Base-by-base conservation (phyloP, 768 basidiomycete genomes). In the Rhodocollybia butyracea region DNA sequence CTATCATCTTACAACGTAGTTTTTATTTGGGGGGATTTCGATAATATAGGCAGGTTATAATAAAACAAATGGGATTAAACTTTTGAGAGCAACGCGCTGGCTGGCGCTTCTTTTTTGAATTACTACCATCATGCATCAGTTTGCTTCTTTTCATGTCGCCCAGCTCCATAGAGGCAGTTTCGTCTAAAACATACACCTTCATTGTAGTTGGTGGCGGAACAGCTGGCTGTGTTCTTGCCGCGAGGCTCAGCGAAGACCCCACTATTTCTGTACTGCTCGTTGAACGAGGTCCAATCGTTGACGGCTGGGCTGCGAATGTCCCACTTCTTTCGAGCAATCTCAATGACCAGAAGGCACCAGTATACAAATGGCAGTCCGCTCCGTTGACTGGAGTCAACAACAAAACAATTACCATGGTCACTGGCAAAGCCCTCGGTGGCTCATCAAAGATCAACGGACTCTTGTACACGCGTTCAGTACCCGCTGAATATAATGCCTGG, bases 181-280 rank as follows among this genome's bases (percentile, higher is more conserved):
- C 34, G 8, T 36, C 34, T 8, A 36, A 36, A 17, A 36, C 10
- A 8, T 36, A 36, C 17, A 36, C 34, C 34, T 34, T 21, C 21
- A 24, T 32, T 27, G 12, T 10, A 19, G 19, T 27, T 11, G 3
- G 29, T 36, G 75, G 75, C 26, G 75, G 74, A 17, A 74, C 74
- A 0, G 72, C 73, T 11, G 75, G 75, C 21, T 74, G 72, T 41
- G 71, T 69, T 11, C 59, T 77, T 5, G 75, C 75, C 3, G 61
- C 63, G 29, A 65, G 75, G n/a, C 70, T 76, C 10, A 68, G 66
- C 48, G 70, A 69, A 54, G 64, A 73, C 43, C 60, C 66, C 0
- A 22, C 45, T 1, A 55, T 52, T 17, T 61, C 59, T 1, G 74
- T 75, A 5, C 61, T 75, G 1, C 59, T 76, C 11, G 21, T 76